Conservation (phyloP, 129 eudicot genomes). For the Helianthus annuus region HanXRQr2.0-SUNRISE NC_035441.2:146066691-146067190, state of each 20-base stretch:
- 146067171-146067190: constrained; percentile 79
- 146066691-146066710: constrained; percentile 90
- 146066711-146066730: constrained; percentile 94
- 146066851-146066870: constrained; percentile 81
- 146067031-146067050: constrained; percentile 69
- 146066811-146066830: constrained; percentile 98
- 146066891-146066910: constrained; percentile 97
- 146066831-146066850: constrained; percentile 96
- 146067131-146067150: constrained; percentile 46
- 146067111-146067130: constrained; percentile 49
- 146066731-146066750: constrained; percentile 83
- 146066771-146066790: constrained; percentile 89
- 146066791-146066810: constrained; percentile 77
- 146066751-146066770: constrained; percentile 85
- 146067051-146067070: constrained; percentile 87
- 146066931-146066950: constrained; percentile 91
- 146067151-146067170: constrained; percentile 44
- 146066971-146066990: constrained; percentile 86
- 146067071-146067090: constrained; percentile 62
- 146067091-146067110: constrained; percentile 64
- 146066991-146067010: constrained; percentile 79
- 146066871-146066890: constrained; percentile 94
- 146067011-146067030: constrained; percentile 75
- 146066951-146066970: constrained; percentile 99
- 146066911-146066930: constrained; percentile 99